Percentiles rank a stretch among this genome's conserved stretches.
phyloP scores from a whole-genome alignment of 2,329 filamentous ascomycete genomes.

The Apiospora arundinis region DNA sequence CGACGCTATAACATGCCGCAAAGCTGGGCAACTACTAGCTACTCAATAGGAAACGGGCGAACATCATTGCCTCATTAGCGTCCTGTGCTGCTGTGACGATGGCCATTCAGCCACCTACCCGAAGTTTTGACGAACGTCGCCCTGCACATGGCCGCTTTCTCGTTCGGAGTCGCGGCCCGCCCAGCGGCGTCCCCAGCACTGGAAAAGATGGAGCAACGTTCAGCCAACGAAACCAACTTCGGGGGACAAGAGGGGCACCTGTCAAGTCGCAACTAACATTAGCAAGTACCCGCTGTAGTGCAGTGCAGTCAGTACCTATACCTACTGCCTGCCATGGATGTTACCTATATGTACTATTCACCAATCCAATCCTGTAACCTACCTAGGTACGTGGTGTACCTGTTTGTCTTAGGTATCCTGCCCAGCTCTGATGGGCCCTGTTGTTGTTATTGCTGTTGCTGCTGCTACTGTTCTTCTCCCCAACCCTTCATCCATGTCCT shows the following conservation, averaged over 20 bases:
- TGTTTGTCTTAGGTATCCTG: not conserved
- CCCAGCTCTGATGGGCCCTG: not conserved
- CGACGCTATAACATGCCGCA: not conserved
- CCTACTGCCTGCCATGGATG: too few species aligned
- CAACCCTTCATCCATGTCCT: too few species aligned
- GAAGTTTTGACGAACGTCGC: constrained; percentile 3
- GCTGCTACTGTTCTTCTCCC: not conserved
- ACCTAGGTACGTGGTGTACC: not conserved
- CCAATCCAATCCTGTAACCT: not conserved
- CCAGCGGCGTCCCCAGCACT: not conserved
- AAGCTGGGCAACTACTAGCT: not conserved
- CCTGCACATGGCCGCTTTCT: constrained; percentile 14
- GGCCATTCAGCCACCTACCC: constrained; percentile 13
- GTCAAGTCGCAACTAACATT: not conserved
- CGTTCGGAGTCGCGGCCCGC: constrained; percentile 18
- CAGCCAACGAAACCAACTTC: not conserved
- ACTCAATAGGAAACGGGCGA: constrained; percentile 5
- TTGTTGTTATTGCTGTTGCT: not conserved
- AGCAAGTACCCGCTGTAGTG: not conserved
- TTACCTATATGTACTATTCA: not conserved
- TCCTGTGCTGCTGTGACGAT: not conserved
- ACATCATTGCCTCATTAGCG: not conserved
- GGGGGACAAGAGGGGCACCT: not conserved
- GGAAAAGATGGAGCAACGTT: constrained; percentile 4
- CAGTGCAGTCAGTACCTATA: too few species aligned